These are phyloP conservation scores for Aureobasidium sp. DNA, from an alignment of 2,329 filamentous ascomycete species.

Conservation along the genomic window DNA sequence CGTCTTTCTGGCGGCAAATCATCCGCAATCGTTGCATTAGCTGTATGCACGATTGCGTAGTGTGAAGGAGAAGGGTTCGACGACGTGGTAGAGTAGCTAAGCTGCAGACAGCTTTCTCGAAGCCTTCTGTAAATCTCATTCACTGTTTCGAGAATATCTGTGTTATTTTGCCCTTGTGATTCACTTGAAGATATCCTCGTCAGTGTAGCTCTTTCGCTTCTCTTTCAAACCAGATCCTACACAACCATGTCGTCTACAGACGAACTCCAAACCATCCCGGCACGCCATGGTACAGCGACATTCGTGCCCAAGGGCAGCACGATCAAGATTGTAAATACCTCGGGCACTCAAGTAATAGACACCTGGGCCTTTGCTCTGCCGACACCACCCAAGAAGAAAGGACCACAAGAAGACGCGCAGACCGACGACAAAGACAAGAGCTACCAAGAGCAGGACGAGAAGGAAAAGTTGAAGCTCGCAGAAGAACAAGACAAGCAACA, in stretches of 20 bases:
- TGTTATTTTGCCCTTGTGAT: neutral
- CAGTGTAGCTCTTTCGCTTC: neutral
- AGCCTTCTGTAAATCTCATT: neutral
- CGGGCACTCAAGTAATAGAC: conserved; percentile 44
- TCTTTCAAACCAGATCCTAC: neutral
- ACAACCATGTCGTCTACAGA: neutral
- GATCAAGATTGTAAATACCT: conserved; percentile 46
- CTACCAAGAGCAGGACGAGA: conserved; percentile 21
- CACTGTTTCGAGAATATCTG: neutral
- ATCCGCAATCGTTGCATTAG: neutral
- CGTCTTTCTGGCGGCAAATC: conserved; percentile 6
- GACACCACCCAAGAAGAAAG: conserved; percentile 36
- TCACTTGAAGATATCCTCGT: neutral
- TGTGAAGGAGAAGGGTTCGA: neutral
- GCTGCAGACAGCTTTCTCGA: conserved; percentile 3
- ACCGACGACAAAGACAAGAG: conserved; percentile 19
- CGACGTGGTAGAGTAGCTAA: neutral
- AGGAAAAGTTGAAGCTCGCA: conserved; percentile 29
- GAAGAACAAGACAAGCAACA: conserved; percentile 21
- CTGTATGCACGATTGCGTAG: conserved; percentile 11
- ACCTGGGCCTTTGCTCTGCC: conserved; percentile 45
- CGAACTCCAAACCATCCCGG: conserved; percentile 38
- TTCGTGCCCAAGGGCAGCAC: conserved; percentile 43
- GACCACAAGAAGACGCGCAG: conserved; percentile 20
- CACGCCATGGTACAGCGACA: conserved; percentile 44